Base-by-base conservation (phyloP, 2,329 filamentous ascomycete genomes). In the Myriosclerotinia scirpicola region DNA sequence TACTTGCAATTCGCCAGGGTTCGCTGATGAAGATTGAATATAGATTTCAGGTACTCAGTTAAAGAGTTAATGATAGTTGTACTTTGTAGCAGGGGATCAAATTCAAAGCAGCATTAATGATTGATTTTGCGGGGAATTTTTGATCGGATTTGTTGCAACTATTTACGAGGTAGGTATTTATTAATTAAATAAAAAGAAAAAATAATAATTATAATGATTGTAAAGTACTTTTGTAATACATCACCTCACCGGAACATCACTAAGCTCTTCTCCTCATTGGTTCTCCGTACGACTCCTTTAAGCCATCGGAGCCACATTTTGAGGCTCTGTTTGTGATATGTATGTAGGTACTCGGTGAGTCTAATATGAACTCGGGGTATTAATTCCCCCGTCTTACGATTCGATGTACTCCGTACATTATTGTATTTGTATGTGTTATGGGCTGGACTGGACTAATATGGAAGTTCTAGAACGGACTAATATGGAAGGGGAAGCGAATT, bases 271-370 rank as follows among this genome's bases (percentile, higher is more conserved):
- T 26, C 17, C 12, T 20, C 5, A 60, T 60, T 60, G 58, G 58
- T 8, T 38, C 34, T 26, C 30, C 2, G 12, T 50, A 60, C 30
- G n/a, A 26, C 7, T 48, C 14, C 22, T 36, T 59, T 7, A 0
- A 1, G 3, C 15, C 56, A 14, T 54, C 60, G n/a, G 30, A 34
- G 7, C 48, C 36, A 53, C 50, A 30, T 7, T 8, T 20, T 55
- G 61, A 40, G 61, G 50, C 61, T 64, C 61, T 64, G 30, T 34
- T 36, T n/a, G 20, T 17, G n/a, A n/a, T n/a, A n/a, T n/a, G n/a
- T n/a, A n/a, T n/a, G n/a, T n/a, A n/a, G n/a, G n/a, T n/a, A n/a
- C n/a, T n/a, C n/a, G n/a, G n/a, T n/a, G n/a, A n/a, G n/a, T n/a
- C n/a, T n/a, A n/a, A n/a, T n/a, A n/a, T n/a, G n/a, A n/a, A n/a